Percentiles rank a stretch among this genome's conserved stretches.
Conservation (phyloP, 106 monocot species). For the Acorus gramineus region DNA sequence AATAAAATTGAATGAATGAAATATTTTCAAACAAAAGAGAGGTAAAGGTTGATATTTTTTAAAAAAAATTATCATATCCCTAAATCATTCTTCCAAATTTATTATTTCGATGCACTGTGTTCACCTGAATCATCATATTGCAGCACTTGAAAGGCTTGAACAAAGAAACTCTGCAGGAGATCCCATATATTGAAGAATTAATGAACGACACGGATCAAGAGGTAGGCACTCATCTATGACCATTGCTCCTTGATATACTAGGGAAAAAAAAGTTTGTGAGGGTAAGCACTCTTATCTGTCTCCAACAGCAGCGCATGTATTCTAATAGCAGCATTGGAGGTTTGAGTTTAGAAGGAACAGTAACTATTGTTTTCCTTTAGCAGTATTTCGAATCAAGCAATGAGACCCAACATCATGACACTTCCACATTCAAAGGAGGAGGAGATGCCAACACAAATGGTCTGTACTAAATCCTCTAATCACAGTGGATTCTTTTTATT, state of each 20-base stretch:
- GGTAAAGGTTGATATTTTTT: no score
- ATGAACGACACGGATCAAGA: constrained; percentile 14
- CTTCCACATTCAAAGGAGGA: neutral
- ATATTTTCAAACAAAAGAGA: no score
- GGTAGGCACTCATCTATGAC: constrained; percentile 8
- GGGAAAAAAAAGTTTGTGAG: no score
- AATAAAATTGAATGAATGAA: no score
- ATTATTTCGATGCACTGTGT: no score
- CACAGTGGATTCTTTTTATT: no score
- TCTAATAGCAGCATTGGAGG: no score
- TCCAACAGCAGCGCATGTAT: neutral
- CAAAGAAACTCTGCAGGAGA: constrained; percentile 30
- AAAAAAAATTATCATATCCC: no score
- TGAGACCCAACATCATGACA: constrained; percentile 3
- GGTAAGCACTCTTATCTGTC: no score
- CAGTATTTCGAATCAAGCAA: constrained; percentile 8
- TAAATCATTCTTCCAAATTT: no score
- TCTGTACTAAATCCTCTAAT: neutral
- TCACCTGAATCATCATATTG: constrained; percentile 1
- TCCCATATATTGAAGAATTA: constrained; percentile 28
- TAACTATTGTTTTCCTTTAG: neutral
- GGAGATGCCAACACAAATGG: constrained; percentile 4
- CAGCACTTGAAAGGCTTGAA: constrained; percentile 34
- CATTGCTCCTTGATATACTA: no score
- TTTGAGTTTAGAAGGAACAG: no score